Evolutionary conservation across 2,329 filamentous ascomycete genomes (phyloP), one percentile per base, ranked within the genome.

Genomic region (Thelonectria olida): DNA sequence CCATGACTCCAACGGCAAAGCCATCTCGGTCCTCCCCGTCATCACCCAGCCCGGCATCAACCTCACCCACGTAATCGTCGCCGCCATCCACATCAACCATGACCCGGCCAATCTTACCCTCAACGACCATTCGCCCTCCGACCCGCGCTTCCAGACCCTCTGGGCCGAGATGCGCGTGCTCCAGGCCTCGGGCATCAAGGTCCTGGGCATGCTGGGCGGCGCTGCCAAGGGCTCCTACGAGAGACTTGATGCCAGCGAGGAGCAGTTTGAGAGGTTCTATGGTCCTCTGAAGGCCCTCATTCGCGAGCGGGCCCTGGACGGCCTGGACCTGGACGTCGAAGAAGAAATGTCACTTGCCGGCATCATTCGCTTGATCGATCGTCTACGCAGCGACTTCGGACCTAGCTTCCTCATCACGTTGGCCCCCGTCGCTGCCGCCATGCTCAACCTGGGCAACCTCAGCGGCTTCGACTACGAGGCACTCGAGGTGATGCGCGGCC

Each of bases 171-270:
- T 92, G 8, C 83, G 85, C 7, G 81, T 88, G 64, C 80, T 97
- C 6, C 90, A 96, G 74, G 85, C 85, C 2, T 83, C 84, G 7
- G 93, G 93, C 41, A 84, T 97, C 64, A 93, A 90, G 70, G 88
- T 97, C 12, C 83, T 97, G 74, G 92, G 88, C 55, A 96, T 97
- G 92, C 82, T 97, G 2, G 94, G 94, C 38, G 94, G 94, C 15
- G 93, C 93, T 2, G 93, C 92, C 0, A 84, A 85, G 61, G 94
- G 93, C 10, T 90, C 88, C 12, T 97, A 86, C 56, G 23, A 62
- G 48, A 82, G 83, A 0, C 84, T 89, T 4, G 86, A 90, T 70
- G 86, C 87, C 57, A 74, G 74, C 45, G 73, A 81, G 36, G 79
- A 84, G 52, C 79, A 82, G 22, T 96, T 96, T 72, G 91, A 96